Evolutionary conservation across 2,329 filamentous ascomycete genomes (phyloP).

Genomic region (Sporothrix variecibatus): DNA sequence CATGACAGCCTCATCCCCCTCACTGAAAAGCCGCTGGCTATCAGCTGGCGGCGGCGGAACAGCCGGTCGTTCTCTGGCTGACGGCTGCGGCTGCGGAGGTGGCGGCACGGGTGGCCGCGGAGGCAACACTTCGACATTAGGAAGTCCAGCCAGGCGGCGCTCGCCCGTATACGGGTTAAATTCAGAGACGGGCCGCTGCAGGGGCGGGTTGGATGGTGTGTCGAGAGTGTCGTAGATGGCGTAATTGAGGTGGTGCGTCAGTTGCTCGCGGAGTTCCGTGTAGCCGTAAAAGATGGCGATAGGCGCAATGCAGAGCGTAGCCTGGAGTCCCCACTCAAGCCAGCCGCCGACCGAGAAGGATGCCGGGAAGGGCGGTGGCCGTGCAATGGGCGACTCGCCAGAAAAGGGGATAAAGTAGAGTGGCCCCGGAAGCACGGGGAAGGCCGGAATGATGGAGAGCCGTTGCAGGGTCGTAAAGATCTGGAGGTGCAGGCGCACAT

Average conservation of each 20-base stretch:
- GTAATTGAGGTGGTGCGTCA: constrained; percentile 43
- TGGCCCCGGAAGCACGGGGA: constrained; percentile 46
- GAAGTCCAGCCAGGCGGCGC: constrained; percentile 23
- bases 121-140: constrained; percentile 2
- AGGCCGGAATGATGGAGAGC: constrained; percentile 49
- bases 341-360: constrained; percentile 45
- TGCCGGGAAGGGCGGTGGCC: constrained; percentile 46
- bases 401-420: constrained; percentile 60
- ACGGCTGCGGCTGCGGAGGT: neutral
- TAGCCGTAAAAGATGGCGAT: constrained; percentile 51
- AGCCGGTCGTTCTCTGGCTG: neutral
- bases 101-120: constrained; percentile 6
- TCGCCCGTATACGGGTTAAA: constrained; percentile 14
- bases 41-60: constrained; percentile 22
- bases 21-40: constrained; percentile 15
- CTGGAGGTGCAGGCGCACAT: constrained; percentile 53
- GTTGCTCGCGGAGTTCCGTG: constrained; percentile 42
- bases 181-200: neutral
- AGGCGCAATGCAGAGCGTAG: constrained; percentile 49
- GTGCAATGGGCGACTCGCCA: constrained; percentile 50
- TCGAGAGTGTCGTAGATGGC: constrained; percentile 44
- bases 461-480: constrained; percentile 56
- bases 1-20: neutral
- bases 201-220: constrained; percentile 34
- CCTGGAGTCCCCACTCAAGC: constrained; percentile 46